Evolutionary conservation across 345 rosid genomes (phyloP).

Genomic region (Firmiana major): DNA sequence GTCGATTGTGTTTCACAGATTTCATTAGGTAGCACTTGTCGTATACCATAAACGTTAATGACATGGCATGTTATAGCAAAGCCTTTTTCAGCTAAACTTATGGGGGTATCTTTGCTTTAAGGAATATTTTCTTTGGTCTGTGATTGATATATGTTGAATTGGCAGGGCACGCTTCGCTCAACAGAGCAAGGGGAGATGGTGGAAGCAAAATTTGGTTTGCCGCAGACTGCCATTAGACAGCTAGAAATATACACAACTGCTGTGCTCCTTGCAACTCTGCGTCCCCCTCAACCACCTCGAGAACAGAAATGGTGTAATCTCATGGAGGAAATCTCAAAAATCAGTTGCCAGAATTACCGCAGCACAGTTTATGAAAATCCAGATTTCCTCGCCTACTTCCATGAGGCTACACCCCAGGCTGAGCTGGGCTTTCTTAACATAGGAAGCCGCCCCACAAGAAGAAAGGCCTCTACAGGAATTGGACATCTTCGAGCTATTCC

Average conservation of each 20-base stretch:
- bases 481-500: constrained; percentile 99
- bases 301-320: constrained; percentile 89
- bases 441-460: constrained; percentile 88
- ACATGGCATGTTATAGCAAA: neutral
- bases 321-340: constrained; percentile 91
- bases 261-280: constrained; percentile 81
- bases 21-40: neutral
- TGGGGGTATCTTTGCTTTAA: neutral
- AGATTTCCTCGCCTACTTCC: constrained; percentile 84
- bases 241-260: constrained; percentile 96
- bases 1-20: neutral
- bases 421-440: constrained; percentile 94
- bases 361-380: constrained; percentile 85
- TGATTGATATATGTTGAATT: constrained; percentile 8
- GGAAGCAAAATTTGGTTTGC: constrained; percentile 95
- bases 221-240: constrained; percentile 87
- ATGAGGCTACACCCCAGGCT: constrained; percentile 97
- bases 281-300: constrained; percentile 86
- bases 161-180: constrained; percentile 87
- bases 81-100: neutral
- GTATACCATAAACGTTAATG: neutral
- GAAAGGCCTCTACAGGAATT: constrained; percentile 83
- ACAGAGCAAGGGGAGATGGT: constrained; percentile 99
- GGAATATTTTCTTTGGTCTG: constrained; percentile 11
- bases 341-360: constrained; percentile 72